Base-by-base conservation (phyloP, 2,329 filamentous ascomycete species). In the Bertia moriformis region DNA sequence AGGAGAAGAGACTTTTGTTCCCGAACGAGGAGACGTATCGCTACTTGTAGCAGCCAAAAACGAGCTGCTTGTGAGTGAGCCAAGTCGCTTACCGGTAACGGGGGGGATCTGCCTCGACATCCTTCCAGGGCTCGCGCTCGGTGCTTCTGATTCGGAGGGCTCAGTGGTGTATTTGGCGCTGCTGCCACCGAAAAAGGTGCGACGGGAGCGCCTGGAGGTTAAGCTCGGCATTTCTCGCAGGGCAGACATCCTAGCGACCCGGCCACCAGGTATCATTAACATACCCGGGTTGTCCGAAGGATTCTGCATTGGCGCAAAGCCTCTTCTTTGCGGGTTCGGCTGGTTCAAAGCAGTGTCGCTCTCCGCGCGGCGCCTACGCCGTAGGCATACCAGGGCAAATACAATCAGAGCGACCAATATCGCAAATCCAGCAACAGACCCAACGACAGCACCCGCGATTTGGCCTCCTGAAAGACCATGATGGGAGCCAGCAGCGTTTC, bases 201-300 rank as follows among this genome's bases (percentile, higher is more conserved):
- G 63, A 18, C 60, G 68, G 41, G 70, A 69, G 20, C 65, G 65
- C 2, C 66, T 67, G 1, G 75, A 68, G 3, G 75, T 73, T 17
- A 76, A 71, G 42, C 69, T 73, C 1, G 76, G 74, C 40, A 80
- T 74, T 4, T 78, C 80, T 60, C 95, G 89, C 39, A 98, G 61
- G 22, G 91, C 91, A 29, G 89, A 88, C 91, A 98, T 96, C 41
- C 91, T 79, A 29, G 91, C 85, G 42, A 98, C 91, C 44, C 91
- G 80, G 19, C 86, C 87, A 33, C 87, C 88, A 4, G 87, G 84
- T 10, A 93, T 68, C 14, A 87, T 72, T 48, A 86, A 81, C 45
- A 84, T 83, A 30, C 74, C 78, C 46, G 53, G 52, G 2, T 52
- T 51, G 10, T 55, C 10, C 7, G 32, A 49, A 49, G 40, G 51